These are phyloP conservation scores for Dactylellina sp. DNA, from an alignment of 2,329 filamentous ascomycete species.

Conservation along the genomic window DNA sequence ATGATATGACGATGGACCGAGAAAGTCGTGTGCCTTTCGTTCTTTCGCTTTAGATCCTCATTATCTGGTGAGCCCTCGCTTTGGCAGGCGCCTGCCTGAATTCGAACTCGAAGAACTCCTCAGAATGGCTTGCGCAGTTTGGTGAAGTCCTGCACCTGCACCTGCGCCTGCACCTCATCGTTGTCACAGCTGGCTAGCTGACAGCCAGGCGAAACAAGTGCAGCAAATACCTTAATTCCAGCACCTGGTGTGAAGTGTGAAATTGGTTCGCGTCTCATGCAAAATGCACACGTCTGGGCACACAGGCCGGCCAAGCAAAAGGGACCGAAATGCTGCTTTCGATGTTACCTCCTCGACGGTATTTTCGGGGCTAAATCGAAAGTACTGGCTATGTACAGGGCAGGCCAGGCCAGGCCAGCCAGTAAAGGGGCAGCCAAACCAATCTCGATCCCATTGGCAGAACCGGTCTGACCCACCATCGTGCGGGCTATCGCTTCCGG, in stretches of 20 bases:
- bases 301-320: not conserved
- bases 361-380: slow-evolving; percentile 10
- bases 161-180: slow-evolving; percentile 20
- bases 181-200: no score
- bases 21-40: slow-evolving; percentile 27
- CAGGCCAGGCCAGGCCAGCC: not conserved
- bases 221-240: not conserved
- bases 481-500: not conserved
- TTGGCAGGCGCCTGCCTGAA: not conserved
- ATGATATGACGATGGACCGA: slow-evolving; percentile 16
- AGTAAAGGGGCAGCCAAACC: slow-evolving; percentile 2
- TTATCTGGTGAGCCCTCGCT: no score
- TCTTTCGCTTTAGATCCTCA: no score
- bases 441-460: slow-evolving; percentile 16
- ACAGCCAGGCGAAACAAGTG: no score
- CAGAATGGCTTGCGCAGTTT: not conserved
- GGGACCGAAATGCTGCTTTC: slow-evolving; percentile 13
- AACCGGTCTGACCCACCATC: slow-evolving; percentile 4
- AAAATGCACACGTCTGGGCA: not conserved
- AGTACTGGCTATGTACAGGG: no score
- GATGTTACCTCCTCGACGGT: no score
- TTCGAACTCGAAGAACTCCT: slow-evolving; percentile 15
- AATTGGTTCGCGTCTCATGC: slow-evolving; percentile 25
- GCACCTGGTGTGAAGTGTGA: not conserved
- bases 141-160: no score